Percentiles rank a stretch among this genome's conserved stretches.
phyloP scores from a whole-genome alignment of 306 rosid species.

The Gynostemma pentaphyllum region DNA sequence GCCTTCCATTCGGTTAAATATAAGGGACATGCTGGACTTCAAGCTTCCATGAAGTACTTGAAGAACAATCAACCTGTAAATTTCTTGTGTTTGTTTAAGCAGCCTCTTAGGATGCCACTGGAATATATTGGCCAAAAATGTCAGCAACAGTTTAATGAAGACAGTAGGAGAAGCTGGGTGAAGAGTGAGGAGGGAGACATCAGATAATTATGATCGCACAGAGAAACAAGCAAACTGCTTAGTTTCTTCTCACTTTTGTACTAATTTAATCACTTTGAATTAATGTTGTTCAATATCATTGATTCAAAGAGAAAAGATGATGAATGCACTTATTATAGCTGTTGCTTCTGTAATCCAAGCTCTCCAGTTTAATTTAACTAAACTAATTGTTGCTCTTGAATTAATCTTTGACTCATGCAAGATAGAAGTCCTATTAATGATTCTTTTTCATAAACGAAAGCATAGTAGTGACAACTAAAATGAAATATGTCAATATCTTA shows the following conservation, averaged over 20 bases:
- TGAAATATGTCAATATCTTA: no score
- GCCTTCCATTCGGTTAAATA: conserved; percentile 76
- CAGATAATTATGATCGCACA: not conserved
- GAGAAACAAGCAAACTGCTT: conserved; percentile 10
- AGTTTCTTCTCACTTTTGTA: conserved; percentile 3
- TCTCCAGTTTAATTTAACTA: no score
- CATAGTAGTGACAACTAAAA: no score
- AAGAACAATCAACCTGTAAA: conserved; percentile 2
- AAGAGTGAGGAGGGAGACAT: not conserved
- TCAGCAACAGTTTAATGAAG: not conserved
- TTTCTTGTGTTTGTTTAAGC: conserved; percentile 4
- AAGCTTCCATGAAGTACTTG: conserved; percentile 23
- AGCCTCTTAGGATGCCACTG: not conserved
- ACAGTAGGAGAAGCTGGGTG: not conserved
- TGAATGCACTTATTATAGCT: not conserved
- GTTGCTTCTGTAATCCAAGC: no score
- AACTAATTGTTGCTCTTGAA: no score
- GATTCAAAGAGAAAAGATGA: not conserved
- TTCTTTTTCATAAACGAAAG: no score
- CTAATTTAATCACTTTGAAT: not conserved
- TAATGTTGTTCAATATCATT: not conserved
- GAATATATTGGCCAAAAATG: not conserved
- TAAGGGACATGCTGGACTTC: conserved; percentile 83
- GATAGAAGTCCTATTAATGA: no score
- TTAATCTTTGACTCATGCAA: no score